Base-by-base conservation (phyloP, 148 eudicot species). In the Rhododendron mucronatum region DNA sequence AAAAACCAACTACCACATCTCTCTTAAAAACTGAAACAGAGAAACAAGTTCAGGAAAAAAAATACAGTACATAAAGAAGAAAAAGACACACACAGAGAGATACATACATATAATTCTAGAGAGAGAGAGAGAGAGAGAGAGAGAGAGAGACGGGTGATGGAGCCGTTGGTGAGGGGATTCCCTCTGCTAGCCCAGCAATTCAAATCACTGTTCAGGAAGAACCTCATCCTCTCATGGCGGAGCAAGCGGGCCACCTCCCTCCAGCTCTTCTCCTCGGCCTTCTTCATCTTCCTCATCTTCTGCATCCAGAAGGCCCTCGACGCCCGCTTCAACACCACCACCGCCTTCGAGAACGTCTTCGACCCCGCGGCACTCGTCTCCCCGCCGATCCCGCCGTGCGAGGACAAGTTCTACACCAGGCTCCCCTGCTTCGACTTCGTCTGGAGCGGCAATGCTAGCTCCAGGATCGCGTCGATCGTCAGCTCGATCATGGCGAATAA, bases 241-340 rank as follows among this genome's bases (percentile, higher is more conserved):
- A 87, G 92, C 89, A 93, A 92, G 87, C 85, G 92, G 9, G 87
- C 99, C 47, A 93, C 98, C 0, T 85, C 89, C 26, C 93, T 94
- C 21, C 95, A 93, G 44, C 88, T 96, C 15, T 95, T 95, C 88
- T 91, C 99, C 7, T 94, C 99, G 0, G 84, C 93, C 39, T 89
- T 96, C 82, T 96, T 95, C 94, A 94, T 96, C 16, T 92, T 92
- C 88, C 89, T 96, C 82, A 86, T 95, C 81, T 95, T 92, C 89
- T 90, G 90, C 82, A 93, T 95, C n/a, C 97, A 95, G 78, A 83
- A 88, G 71, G 95, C 98, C 1, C 87, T 92, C 59, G 89, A 92
- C 50, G 78, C 93, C 8, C 91, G 93, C 0, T 87, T 59, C 86
- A 47, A 83, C 0, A 86, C 90, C 14, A 87, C 99, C 13, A 89